Evolutionary conservation across 768 basidiomycete genomes (phyloP), one percentile per base, ranked within the genome.

Genomic region (Pholiota molesta): DNA sequence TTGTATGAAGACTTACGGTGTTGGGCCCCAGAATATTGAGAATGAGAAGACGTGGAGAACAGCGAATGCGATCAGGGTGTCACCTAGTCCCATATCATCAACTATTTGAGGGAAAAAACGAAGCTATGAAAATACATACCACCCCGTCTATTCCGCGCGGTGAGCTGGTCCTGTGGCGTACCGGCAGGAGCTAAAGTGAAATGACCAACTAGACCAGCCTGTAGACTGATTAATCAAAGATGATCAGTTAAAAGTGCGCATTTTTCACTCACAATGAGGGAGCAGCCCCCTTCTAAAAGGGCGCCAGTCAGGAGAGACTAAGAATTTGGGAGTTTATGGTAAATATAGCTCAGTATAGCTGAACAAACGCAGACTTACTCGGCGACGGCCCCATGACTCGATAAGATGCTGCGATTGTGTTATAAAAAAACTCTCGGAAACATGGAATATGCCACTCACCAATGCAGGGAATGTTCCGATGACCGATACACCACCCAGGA

Each of bases 11-110:
- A 72, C 79, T 59, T 67, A 81, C 65, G 88, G 89, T 35, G 84
- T 87, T 7, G 89, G 88, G 13, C 90, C 90, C 90, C 90, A 92
- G 76, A 90, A 91, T 62, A 87, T 82, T 1, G 84, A 85, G 72
- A 83, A 92, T 10, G 83, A 81, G 66, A 87, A 85, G 28, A 93
- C 88, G 55, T 92, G 90, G 26, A 92, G 73, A n/a, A 92, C 83
- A 0, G 89, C 91, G 66, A 92, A 92, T 0, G 90, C 82, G 63
- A 94, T 90, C 37, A 91, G 76, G 0, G 82, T 80, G 60, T 88
- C 83, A 47, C 90, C 89, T 81, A 62, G 2, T 37, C 13, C 19
- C 16, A 6, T 23, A 23, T 14, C 42, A 33, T 47, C 39, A 21
- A 29, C 29, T 49, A 17, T 51, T 4, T n/a, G n/a, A 4, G 26